Evolutionary conservation across 2,329 filamentous ascomycete species (phyloP), one percentile per base, ranked within the genome.

Genomic region (Apiospora rasikravindrae): DNA sequence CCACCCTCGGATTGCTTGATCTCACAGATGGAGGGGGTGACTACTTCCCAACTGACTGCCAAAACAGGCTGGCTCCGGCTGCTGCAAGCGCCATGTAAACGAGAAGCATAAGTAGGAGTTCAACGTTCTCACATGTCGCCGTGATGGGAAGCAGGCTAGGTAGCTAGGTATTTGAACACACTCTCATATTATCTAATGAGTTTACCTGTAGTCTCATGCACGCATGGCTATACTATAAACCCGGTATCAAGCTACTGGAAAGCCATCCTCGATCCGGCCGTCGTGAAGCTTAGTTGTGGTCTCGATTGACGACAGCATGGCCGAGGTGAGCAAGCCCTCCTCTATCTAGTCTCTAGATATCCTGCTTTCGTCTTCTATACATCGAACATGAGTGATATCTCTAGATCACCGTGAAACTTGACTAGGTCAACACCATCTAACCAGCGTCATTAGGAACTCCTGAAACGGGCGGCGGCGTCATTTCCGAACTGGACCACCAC

Each of bases 401-500:
- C 7, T 14, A 33, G 2, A 19, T 22, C 26, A 4, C 26, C 11
- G 14, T 61, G 6, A 61, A 16, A 33, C 16, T 22, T 19, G 26
- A 14, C 6, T 19, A 8, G 14, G 53, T 22, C 24, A 61, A 19
- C 8, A 33, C 1, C 0, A 64, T 64, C 71, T 76, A 69, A 76
- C 69, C 33, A n/a, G 19, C 37, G n/a, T 40, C 71, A 66, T 45
- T 40, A 76, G 77, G 69, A 69, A 29, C 67, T 80, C 51, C n/a
- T 77, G 44, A 78, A 76, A 66, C 77, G 78, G 33, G 57, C 57
- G 37, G 74, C 73, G 67, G 71, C 66, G n/a, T 72, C 70, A 2
- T 81, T 87, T 72, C 80, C 82, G 5, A 79, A 82, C 57, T 88
- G 86, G 85, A 79, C 81, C 0, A 80, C 81, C 22, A 83, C 80